Conservation (phyloP, 345 rosid species). For the Aquilaria yunnanensis region DNA sequence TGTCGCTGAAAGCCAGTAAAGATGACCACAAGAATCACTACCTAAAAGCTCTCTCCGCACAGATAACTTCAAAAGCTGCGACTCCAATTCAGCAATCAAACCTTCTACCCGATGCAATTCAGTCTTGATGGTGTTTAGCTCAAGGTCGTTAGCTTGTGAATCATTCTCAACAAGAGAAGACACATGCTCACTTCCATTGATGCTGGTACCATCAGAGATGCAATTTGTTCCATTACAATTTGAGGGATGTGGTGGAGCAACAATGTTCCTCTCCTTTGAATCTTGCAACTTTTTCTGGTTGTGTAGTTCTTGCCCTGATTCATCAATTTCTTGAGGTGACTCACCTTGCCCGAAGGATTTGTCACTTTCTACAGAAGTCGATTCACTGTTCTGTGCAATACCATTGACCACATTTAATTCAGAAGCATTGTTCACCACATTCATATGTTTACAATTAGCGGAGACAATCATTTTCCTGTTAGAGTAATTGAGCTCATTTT, state of each 20-base stretch:
- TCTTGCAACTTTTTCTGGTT: constrained; percentile 30
- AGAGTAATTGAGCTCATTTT: constrained; percentile 22
- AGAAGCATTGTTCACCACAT: constrained; percentile 18
- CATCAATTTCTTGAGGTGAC: constrained; percentile 27
- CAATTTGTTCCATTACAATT: constrained; percentile 21
- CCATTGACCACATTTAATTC: constrained; percentile 24
- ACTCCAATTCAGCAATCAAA: constrained; percentile 47
- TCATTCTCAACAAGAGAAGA: constrained; percentile 40
- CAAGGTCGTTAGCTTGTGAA: constrained; percentile 42
- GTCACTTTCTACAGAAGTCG: constrained; percentile 24
- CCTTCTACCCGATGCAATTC: constrained; percentile 53
- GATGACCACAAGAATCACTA: constrained; percentile 67
- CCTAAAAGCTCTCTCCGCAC: constrained; percentile 83
- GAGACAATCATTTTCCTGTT: constrained; percentile 16
- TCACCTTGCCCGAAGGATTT: constrained; percentile 26
- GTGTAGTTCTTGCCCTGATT: constrained; percentile 25
- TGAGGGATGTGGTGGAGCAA: constrained; percentile 14
- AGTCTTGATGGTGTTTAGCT: constrained; percentile 45
- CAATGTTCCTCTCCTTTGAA: constrained; percentile 15
- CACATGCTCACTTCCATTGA: constrained; percentile 24
- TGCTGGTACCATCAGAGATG: constrained; percentile 23
- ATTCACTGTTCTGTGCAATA: constrained; percentile 22
- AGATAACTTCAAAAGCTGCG: constrained; percentile 56
- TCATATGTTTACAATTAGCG: constrained; percentile 16
- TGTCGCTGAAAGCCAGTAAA: constrained; percentile 75